A percentile compares a stretch with the other conserved stretches of the same genome.
phyloP scores from a whole-genome alignment of 140 eudicot species.

The Flaveria floridana region DNA sequence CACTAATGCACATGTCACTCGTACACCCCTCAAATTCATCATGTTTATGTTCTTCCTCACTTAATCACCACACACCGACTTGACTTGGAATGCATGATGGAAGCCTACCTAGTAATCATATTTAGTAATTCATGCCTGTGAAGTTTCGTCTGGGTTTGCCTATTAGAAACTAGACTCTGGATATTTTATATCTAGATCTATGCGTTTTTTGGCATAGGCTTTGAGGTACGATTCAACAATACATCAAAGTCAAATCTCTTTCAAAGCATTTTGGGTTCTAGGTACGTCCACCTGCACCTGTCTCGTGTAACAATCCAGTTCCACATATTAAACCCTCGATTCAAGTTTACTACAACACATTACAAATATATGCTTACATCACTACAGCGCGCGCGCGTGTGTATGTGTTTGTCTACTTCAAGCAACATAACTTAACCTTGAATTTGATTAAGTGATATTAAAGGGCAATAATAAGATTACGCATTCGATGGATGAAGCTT shows the following conservation, averaged over 20 bases:
- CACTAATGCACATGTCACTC: no score
- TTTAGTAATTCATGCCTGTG: constrained; percentile 13
- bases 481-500: background rate
- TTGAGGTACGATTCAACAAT: background rate
- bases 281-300: no score
- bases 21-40: no score
- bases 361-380: background rate
- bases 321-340: constrained; percentile 4
- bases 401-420: constrained; percentile 10
- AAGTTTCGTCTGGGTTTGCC: background rate
- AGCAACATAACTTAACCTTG: constrained; percentile 11
- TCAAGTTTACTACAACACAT: constrained; percentile 3
- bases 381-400: background rate
- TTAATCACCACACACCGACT: no score
- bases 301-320: background rate
- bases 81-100: background rate
- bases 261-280: background rate
- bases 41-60: no score
- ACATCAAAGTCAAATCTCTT: background rate
- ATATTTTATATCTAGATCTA: background rate
- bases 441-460: constrained; percentile 15
- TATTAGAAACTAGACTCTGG: background rate
- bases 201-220: background rate
- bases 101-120: no score
- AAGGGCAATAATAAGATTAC: background rate